These are phyloP conservation scores for Pleurotus giganteus DNA, from an alignment of 768 basidiomycete genomes.

Conservation along the genomic window DNA sequence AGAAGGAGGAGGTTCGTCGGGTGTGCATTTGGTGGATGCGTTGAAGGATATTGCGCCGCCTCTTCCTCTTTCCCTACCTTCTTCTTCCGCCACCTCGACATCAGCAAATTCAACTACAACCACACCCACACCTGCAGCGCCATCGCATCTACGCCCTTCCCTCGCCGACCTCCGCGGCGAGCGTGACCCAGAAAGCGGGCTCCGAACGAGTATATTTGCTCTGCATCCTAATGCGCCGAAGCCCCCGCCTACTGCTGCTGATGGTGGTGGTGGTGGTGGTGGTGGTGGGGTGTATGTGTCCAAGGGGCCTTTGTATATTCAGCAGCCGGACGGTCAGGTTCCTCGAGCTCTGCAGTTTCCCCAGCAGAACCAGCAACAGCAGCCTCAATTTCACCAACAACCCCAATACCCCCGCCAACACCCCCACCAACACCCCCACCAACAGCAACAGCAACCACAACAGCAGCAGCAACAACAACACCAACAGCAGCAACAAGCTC, in stretches of 20 bases:
- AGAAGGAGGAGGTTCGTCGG: neutral
- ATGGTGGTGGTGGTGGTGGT: no score
- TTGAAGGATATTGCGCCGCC: neutral
- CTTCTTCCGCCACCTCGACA: slow-evolving; percentile 12
- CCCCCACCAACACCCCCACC: slow-evolving; percentile 2
- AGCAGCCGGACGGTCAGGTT: slow-evolving; percentile 16
- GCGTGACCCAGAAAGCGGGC: slow-evolving; percentile 23
- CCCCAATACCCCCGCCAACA: neutral
- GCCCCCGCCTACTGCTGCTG: no score
- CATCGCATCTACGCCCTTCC: slow-evolving; percentile 27
- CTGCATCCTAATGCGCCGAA: slow-evolving; percentile 49
- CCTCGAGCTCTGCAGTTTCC: slow-evolving; percentile 1
- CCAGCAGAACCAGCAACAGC: slow-evolving; percentile 9
- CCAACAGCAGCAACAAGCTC: slow-evolving; percentile 28
- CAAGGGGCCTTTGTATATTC: slow-evolving; percentile 63
- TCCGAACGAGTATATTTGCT: slow-evolving; percentile 33
- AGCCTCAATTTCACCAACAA: slow-evolving; percentile 18
- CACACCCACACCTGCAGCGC: slow-evolving; percentile 3
- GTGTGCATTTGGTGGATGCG: neutral
- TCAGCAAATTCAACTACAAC: slow-evolving; percentile 12
- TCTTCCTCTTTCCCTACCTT: slow-evolving; percentile 9
- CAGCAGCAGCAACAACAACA: slow-evolving; percentile 14
- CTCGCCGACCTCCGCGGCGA: slow-evolving; percentile 29
- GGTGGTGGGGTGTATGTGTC: no score
- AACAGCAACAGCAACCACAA: neutral